Evolutionary conservation across 163 green algal species (phyloP).

Genomic region (Chlorella variabilis): DNA sequence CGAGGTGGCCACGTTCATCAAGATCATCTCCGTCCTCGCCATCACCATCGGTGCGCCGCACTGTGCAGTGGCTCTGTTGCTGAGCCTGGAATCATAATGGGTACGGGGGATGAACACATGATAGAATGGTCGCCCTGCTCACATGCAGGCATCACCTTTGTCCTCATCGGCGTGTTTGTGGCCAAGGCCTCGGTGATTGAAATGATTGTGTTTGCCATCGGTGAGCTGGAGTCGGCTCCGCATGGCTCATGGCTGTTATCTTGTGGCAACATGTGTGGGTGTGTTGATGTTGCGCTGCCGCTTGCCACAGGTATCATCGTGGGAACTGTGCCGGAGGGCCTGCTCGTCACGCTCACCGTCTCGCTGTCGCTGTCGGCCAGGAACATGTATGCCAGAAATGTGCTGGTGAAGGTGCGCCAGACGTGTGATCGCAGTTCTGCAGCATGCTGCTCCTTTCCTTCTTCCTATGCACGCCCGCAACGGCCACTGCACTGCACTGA

Average conservation of each 20-base stretch:
- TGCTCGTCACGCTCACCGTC: slow-evolving; percentile 93
- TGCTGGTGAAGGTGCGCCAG: slow-evolving; percentile 81
- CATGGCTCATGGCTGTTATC: no score
- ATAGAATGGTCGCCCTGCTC: no score
- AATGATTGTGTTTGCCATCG: slow-evolving; percentile 98
- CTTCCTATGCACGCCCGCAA: no score
- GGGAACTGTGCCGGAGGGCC: slow-evolving; percentile 97
- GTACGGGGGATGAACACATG: no score
- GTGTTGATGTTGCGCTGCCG: neutral
- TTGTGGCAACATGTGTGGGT: no score
- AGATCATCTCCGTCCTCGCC: slow-evolving; percentile 79
- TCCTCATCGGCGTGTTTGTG: slow-evolving; percentile 81
- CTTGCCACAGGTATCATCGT: slow-evolving; percentile 87
- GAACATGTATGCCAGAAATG: slow-evolving; percentile 97
- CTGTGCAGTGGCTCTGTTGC: slow-evolving; percentile 55
- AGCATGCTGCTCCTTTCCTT: no score
- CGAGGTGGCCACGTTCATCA: slow-evolving; percentile 56
- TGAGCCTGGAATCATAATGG: no score
- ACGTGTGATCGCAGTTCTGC: no score
- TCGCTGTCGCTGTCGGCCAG: slow-evolving; percentile 94
- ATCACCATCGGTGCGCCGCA: slow-evolving; percentile 94
- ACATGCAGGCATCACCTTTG: slow-evolving; percentile 62
- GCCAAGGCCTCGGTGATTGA: slow-evolving; percentile 87
- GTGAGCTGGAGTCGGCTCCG: neutral
- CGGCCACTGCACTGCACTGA: no score